These are phyloP conservation scores for Gaertneriomyces semiglobifer DNA, from an alignment of 192 early-diverging fungal genomes.

Conservation along the genomic window DNA sequence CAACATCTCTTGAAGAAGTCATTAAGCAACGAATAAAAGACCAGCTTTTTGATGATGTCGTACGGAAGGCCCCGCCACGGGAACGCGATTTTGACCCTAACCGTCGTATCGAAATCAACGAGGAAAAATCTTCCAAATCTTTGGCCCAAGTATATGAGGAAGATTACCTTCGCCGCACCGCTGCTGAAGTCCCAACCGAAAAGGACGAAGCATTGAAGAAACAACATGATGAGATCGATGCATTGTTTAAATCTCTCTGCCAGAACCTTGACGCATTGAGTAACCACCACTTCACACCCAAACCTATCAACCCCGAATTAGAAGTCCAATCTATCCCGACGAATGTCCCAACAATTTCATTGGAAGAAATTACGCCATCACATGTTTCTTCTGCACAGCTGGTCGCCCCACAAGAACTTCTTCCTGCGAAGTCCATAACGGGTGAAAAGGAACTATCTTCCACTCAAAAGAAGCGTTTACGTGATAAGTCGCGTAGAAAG, in stretches of 20 bases:
- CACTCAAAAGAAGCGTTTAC: conserved; percentile 68
- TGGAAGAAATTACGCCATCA: conserved; percentile 95
- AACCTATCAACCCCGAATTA: conserved; percentile 60
- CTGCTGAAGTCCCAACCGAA: conserved; percentile 49
- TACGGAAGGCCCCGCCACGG: conserved; percentile 65
- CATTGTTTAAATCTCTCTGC: conserved; percentile 74
- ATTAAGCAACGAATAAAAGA: conserved; percentile 92
- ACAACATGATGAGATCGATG: conserved; percentile 77
- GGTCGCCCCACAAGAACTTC: conserved; percentile 88
- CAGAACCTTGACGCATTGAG: conserved; percentile 84
- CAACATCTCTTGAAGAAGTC: conserved; percentile 82
- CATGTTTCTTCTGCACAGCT: conserved; percentile 76
- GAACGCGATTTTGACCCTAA: conserved; percentile 66
- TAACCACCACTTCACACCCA: conserved; percentile 92
- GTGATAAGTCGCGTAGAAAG: conserved; percentile 64
- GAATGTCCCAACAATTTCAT: conserved; percentile 78
- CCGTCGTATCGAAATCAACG: conserved; percentile 72
- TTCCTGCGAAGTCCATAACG: conserved; percentile 72
- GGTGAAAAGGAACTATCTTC: conserved; percentile 74
- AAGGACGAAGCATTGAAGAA: conserved; percentile 74
- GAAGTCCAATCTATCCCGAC: conserved; percentile 67
- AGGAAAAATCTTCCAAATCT: conserved; percentile 81
- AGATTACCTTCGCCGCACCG: conserved; percentile 70
- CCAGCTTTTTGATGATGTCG: conserved; percentile 88
- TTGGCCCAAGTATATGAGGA: conserved; percentile 90